Evolutionary conservation across 2,329 filamentous ascomycete species (phyloP).

Genomic region (Penicillium corylophilum): DNA sequence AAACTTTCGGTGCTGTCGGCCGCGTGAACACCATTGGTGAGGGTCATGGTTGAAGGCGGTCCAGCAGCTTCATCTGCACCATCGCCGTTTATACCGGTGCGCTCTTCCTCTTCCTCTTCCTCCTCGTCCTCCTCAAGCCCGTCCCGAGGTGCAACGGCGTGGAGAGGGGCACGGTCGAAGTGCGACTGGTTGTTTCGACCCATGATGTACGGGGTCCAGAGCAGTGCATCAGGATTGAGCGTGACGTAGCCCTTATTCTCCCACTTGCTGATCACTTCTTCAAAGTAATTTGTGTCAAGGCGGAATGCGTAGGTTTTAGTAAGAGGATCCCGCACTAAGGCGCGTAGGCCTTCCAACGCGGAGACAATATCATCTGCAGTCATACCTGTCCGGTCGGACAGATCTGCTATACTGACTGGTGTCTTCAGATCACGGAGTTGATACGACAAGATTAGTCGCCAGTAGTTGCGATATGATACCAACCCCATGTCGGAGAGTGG

Average conservation of each 20-base stretch:
- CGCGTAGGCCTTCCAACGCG: slow-evolving; percentile 83
- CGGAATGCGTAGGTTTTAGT: slow-evolving; percentile 88
- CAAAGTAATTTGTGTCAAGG: slow-evolving; percentile 80
- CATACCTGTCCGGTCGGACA: slow-evolving; percentile 86
- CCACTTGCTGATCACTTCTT: slow-evolving; percentile 84
- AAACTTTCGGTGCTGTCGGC: slow-evolving; percentile 15
- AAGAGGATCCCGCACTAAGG: slow-evolving; percentile 82
- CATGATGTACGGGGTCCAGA: slow-evolving; percentile 98
- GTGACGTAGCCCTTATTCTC: slow-evolving; percentile 84
- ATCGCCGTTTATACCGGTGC: slow-evolving; percentile 16
- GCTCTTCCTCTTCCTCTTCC: slow-evolving; percentile 21
- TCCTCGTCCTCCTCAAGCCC: slow-evolving; percentile 45
- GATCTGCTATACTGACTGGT: slow-evolving; percentile 54
- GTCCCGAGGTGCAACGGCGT: slow-evolving; percentile 83
- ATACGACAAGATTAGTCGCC: slow-evolving; percentile 84
- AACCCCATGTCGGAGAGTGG: slow-evolving; percentile 96
- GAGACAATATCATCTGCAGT: slow-evolving; percentile 95
- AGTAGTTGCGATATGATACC: slow-evolving; percentile 96
- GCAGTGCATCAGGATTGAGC: slow-evolving; percentile 74
- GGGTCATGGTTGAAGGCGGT: slow-evolving; percentile 35
- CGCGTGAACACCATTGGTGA: slow-evolving; percentile 29
- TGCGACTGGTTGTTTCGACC: slow-evolving; percentile 78
- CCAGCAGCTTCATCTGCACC: slow-evolving; percentile 28
- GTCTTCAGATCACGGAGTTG: slow-evolving; percentile 68
- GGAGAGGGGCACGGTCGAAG: slow-evolving; percentile 80